phyloP scores from a whole-genome alignment of 345 rosid genomes.

The Linum tenue region DNA sequence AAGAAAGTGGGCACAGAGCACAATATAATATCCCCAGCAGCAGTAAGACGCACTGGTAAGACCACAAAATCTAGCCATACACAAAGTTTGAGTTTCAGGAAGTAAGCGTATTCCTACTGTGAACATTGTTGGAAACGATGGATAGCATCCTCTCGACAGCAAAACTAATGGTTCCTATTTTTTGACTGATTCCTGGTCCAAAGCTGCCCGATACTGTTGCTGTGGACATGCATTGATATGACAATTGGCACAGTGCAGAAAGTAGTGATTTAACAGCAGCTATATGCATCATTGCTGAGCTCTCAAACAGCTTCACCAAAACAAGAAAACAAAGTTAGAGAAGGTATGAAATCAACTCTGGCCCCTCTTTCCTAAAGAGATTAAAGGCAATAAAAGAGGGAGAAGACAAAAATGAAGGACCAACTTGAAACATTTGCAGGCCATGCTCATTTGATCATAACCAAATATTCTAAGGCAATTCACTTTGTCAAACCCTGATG shows the following conservation, averaged over 20 bases:
- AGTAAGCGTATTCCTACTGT: slow-evolving; percentile 47
- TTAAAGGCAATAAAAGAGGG: neutral
- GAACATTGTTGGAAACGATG: slow-evolving; percentile 85
- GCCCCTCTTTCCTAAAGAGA: neutral
- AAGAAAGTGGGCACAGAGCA: neutral
- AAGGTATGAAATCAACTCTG: neutral
- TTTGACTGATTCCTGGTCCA: slow-evolving; percentile 65
- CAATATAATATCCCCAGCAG: neutral
- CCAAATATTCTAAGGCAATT: neutral
- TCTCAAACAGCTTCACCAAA: slow-evolving; percentile 73
- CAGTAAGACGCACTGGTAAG: neutral
- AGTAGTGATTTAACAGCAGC: slow-evolving; percentile 96
- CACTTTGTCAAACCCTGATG: neutral
- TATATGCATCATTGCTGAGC: slow-evolving; percentile 93
- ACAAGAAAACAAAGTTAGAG: slow-evolving; percentile 35
- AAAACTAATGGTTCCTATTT: slow-evolving; percentile 73
- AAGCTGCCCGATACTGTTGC: slow-evolving; percentile 50
- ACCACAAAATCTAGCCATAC: neutral
- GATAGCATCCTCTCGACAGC: slow-evolving; percentile 94
- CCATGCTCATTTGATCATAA: neutral
- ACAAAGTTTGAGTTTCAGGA: neutral
- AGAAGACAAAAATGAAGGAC: neutral
- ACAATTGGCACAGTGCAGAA: slow-evolving; percentile 70
- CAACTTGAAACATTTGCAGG: too few species aligned
- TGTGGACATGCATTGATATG: slow-evolving; percentile 75